phyloP scores from a whole-genome alignment of 1,284 basidiomycete species.

The Cutaneotrichosporon cavernicola region DNA sequence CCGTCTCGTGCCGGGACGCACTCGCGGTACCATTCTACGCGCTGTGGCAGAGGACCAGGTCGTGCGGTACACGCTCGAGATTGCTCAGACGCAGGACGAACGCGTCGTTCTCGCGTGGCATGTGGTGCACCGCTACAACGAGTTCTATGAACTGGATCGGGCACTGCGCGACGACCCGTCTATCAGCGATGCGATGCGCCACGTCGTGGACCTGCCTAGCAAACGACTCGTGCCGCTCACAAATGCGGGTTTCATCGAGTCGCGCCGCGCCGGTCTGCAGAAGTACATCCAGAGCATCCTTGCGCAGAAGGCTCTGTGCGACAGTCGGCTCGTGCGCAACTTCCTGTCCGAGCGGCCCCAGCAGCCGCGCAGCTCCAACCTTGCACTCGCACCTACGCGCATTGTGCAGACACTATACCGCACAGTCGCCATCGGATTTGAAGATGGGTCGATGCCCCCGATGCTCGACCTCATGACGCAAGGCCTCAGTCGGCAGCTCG shows the following conservation, averaged over 20 bases:
- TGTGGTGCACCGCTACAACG: slow-evolving; percentile 86
- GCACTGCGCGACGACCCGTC: slow-evolving; percentile 58
- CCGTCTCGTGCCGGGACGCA: slow-evolving; percentile 73
- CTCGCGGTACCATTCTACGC: slow-evolving; percentile 72
- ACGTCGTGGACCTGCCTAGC: slow-evolving; percentile 70
- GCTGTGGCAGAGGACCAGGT: slow-evolving; percentile 75
- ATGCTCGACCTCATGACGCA: slow-evolving; percentile 81
- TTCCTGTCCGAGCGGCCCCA: slow-evolving; percentile 70
- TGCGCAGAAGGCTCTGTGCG: slow-evolving; percentile 70
- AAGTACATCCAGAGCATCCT: slow-evolving; percentile 81
- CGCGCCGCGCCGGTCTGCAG: slow-evolving; percentile 73
- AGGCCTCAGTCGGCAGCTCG: slow-evolving; percentile 74
- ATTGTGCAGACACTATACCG: slow-evolving; percentile 80
- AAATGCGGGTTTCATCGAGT: slow-evolving; percentile 75
- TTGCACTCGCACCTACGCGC: slow-evolving; percentile 58
- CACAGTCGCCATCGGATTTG: slow-evolving; percentile 60
- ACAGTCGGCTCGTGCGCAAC: slow-evolving; percentile 73
- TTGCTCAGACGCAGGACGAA: slow-evolving; percentile 78
- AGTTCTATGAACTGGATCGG: slow-evolving; percentile 86
- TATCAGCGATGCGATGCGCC: slow-evolving; percentile 5
- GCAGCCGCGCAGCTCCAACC: slow-evolving; percentile 52
- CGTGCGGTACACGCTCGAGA: slow-evolving; percentile 87
- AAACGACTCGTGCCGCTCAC: slow-evolving; percentile 82
- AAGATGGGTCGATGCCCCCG: slow-evolving; percentile 74
- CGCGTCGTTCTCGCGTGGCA: slow-evolving; percentile 81